These are phyloP conservation scores for Leucaena leucocephala DNA, from an alignment of 306 rosid species.

Conservation along the genomic window DNA sequence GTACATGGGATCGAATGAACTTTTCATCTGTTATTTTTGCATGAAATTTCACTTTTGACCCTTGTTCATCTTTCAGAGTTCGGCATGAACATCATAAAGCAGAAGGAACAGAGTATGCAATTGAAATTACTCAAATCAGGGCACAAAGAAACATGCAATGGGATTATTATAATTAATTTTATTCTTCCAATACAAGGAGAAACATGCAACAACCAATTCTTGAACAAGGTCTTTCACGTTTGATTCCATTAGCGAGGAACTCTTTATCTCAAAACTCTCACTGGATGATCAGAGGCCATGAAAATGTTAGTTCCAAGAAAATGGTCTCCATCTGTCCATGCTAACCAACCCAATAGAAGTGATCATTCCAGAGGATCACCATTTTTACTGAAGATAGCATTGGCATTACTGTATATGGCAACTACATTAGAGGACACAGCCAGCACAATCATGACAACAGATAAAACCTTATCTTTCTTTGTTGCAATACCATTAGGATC, in stretches of 20 bases:
- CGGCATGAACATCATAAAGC: not conserved
- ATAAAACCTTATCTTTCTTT: slow-evolving; percentile 73
- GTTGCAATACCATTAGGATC: slow-evolving; percentile 71
- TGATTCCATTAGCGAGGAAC: slow-evolving; percentile 19
- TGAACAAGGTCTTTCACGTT: not conserved
- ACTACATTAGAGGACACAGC: slow-evolving; percentile 68
- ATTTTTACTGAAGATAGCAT: slow-evolving; percentile 40
- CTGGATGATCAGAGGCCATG: slow-evolving; percentile 6
- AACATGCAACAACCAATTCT: not conserved
- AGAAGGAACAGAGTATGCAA: not conserved
- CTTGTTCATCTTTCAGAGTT: not conserved
- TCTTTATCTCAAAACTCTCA: slow-evolving; percentile 9
- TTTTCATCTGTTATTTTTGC: not conserved
- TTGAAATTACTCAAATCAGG: not conserved
- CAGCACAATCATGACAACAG: slow-evolving; percentile 69
- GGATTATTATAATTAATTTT: not conserved
- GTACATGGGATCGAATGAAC: not conserved
- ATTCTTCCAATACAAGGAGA: not conserved
- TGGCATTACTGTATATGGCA: slow-evolving; percentile 62
- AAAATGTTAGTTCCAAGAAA: slow-evolving; percentile 23
- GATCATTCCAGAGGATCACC: slow-evolving; percentile 21
- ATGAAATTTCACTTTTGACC: not conserved
- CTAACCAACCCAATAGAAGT: not conserved
- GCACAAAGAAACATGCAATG: not conserved
- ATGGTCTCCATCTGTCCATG: slow-evolving; percentile 2